phyloP scores from a whole-genome alignment of 345 rosid species.

The Limnanthes douglasii region DNA sequence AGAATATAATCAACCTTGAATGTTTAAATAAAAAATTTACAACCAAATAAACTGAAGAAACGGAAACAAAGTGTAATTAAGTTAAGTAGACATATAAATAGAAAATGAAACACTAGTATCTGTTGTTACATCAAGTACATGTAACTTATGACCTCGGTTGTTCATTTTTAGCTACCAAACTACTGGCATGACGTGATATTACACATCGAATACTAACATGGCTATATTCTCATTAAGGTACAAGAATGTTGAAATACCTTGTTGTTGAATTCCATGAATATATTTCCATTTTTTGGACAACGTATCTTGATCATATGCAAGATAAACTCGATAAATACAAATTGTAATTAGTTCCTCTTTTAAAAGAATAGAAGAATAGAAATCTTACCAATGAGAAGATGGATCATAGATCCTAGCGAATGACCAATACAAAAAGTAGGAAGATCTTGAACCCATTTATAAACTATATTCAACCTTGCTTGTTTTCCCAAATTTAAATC shows the following conservation, averaged over 20 bases:
- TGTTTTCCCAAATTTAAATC: not conserved
- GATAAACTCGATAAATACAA: no score
- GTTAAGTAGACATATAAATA: no score
- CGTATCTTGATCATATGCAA: constrained; percentile 76
- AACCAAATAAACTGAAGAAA: no score
- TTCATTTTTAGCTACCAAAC: not conserved
- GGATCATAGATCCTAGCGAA: constrained; percentile 89
- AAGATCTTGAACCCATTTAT: constrained; percentile 62
- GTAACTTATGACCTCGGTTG: not conserved
- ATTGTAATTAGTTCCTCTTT: constrained; percentile 1
- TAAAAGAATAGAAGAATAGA: not conserved
- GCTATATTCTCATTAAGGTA: not conserved
- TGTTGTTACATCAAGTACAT: not conserved
- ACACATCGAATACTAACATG: not conserved
- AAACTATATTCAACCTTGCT: not conserved
- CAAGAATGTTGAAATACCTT: constrained; percentile 37
- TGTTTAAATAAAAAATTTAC: no score
- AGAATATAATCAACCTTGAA: no score
- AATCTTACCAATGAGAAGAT: constrained; percentile 78
- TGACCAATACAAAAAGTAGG: constrained; percentile 92
- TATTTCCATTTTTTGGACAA: constrained; percentile 76
- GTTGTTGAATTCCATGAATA: constrained; percentile 85
- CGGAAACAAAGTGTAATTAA: no score
- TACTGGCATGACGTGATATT: not conserved
- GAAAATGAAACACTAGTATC: not conserved